Evolutionary conservation across 495 filamentous ascomycete species (phyloP).

Genomic region (Daldinia decipiens): DNA sequence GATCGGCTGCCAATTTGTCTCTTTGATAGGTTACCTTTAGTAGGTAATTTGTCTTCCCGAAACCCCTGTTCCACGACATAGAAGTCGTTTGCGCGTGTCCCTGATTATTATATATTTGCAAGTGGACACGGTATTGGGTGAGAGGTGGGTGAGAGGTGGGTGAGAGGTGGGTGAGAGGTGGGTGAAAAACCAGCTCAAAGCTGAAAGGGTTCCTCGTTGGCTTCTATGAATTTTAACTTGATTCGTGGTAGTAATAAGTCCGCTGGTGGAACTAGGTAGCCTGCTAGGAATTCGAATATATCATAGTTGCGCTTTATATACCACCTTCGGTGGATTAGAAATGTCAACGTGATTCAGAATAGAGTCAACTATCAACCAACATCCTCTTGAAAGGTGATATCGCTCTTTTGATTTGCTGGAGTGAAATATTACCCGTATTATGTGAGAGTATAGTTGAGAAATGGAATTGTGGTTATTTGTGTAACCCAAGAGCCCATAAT

Average conservation of each 20-base stretch:
- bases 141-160: background rate
- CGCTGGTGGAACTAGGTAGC: background rate
- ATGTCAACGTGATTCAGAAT: background rate
- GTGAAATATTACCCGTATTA: background rate
- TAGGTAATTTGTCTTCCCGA: background rate
- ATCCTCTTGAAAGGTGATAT: background rate
- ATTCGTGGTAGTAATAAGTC: background rate
- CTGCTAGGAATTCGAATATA: background rate
- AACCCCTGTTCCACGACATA: background rate
- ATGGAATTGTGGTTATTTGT: background rate
- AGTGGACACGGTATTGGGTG: background rate
- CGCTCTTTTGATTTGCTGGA: constrained; percentile 1
- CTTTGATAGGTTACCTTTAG: background rate
- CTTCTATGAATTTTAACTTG: background rate
- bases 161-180: background rate
- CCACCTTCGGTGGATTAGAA: background rate
- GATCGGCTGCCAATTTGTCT: constrained; percentile 10
- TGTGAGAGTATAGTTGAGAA: constrained; percentile 11
- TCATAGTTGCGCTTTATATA: background rate
- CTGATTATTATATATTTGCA: background rate
- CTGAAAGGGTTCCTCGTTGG: background rate
- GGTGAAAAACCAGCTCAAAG: background rate
- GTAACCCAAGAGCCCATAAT: background rate
- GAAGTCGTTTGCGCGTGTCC: background rate
- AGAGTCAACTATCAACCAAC: background rate